Conservation (phyloP, 1,284 basidiomycete species). For the Heterobasidion occidentale region DNA sequence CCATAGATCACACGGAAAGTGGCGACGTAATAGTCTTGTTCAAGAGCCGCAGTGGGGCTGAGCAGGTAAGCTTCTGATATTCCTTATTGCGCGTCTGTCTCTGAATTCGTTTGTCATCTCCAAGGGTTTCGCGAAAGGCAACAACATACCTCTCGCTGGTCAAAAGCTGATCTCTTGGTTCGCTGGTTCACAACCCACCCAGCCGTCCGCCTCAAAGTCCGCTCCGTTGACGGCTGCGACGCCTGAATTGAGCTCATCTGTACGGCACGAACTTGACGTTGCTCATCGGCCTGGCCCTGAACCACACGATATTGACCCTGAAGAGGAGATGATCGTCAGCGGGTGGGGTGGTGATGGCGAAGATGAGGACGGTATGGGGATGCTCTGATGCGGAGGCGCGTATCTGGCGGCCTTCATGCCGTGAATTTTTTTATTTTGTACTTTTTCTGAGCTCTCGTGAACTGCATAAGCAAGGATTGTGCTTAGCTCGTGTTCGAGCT, state of each 20-base stretch:
- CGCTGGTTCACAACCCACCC: constrained; percentile 24
- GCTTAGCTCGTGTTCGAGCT: too few species aligned
- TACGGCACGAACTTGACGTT: not conserved
- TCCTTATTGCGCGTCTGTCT: too few species aligned
- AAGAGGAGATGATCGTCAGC: constrained; percentile 12
- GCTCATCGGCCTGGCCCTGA: not conserved
- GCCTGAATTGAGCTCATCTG: not conserved
- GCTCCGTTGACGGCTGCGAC: not conserved
- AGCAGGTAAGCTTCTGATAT: constrained; percentile 42
- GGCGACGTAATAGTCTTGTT: constrained; percentile 61
- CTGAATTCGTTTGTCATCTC: too few species aligned
- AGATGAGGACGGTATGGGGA: constrained; percentile 19
- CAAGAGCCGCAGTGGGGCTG: constrained; percentile 62
- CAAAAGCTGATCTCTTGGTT: constrained; percentile 62
- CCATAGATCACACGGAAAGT: constrained; percentile 40
- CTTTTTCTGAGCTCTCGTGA: not conserved
- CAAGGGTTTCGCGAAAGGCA: constrained; percentile 63
- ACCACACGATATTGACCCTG: not conserved
- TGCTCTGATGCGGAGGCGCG: constrained; percentile 12
- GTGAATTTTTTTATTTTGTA: not conserved
- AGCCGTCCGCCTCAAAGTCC: constrained; percentile 10
- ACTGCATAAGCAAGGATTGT: too few species aligned
- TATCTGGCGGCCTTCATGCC: not conserved
- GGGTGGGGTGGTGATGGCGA: constrained; percentile 19
- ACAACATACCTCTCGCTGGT: constrained; percentile 54